Evolutionary conservation across 2,329 filamentous ascomycete genomes (phyloP).

Genomic region (Arthrinium puccinioides): DNA sequence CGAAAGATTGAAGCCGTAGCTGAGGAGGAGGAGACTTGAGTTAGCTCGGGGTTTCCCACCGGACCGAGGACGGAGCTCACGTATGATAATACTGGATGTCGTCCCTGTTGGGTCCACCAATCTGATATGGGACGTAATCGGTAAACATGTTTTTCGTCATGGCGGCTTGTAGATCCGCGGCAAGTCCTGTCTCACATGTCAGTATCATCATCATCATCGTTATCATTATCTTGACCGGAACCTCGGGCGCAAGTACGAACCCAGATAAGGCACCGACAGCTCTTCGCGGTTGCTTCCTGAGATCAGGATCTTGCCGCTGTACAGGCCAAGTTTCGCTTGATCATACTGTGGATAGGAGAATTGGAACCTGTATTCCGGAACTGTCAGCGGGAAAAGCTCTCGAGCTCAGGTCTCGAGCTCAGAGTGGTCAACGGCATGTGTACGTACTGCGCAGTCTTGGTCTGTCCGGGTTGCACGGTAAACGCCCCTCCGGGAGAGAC

Average conservation of each 20-base stretch:
- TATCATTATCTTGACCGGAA: no score
- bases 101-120: neutral
- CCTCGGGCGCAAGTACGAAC: constrained; percentile 8
- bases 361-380: constrained; percentile 16
- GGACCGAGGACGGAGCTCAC: neutral
- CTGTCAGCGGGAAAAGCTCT: no score
- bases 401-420: no score
- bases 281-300: constrained; percentile 18
- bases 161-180: constrained; percentile 10
- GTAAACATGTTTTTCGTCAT: constrained; percentile 1
- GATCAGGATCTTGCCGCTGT: constrained; percentile 23
- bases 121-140: neutral
- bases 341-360: constrained; percentile 18
- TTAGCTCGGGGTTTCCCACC: neutral
- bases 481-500: constrained; percentile 10
- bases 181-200: constrained; percentile 7
- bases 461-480: constrained; percentile 12
- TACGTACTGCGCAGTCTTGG: constrained; percentile 12
- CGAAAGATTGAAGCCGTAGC: constrained; percentile 15
- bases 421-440: neutral
- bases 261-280: constrained; percentile 21
- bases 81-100: constrained; percentile 2
- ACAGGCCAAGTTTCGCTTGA: constrained; percentile 17
- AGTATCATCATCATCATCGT: no score
- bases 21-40: no score